Percentiles rank a stretch among this genome's conserved stretches.
These are phyloP conservation scores for Gossypium thurberi DNA, from an alignment of 345 rosid species.

Conservation along the genomic window DNA sequence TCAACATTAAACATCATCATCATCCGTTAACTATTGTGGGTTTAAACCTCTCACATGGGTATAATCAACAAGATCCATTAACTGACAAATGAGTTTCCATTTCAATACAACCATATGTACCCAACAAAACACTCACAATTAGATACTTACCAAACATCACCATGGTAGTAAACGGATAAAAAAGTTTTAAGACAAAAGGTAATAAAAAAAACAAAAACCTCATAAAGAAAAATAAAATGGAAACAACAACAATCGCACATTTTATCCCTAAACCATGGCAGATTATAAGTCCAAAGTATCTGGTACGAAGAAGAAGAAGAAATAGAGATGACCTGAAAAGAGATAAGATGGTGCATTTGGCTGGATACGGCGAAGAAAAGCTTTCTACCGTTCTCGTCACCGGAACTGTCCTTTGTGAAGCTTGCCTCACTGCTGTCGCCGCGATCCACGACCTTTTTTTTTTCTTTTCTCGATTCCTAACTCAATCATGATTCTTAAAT, in stretches of 20 bases:
- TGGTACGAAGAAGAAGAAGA: too few species aligned
- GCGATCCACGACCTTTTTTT: background rate
- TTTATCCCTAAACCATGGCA: too few species aligned
- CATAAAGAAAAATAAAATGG: background rate
- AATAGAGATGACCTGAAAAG: background rate
- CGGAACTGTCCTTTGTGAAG: constrained; percentile 37
- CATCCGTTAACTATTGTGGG: constrained; percentile 3
- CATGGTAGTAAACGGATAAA: background rate
- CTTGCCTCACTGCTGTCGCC: constrained; percentile 4
- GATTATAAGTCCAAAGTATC: too few species aligned
- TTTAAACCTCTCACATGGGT: constrained; percentile 11
- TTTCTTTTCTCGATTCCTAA: too few species aligned
- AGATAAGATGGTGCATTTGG: constrained; percentile 51
- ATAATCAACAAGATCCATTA: constrained; percentile 9
- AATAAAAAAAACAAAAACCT: too few species aligned
- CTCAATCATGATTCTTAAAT: too few species aligned
- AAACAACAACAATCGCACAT: too few species aligned
- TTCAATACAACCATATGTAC: constrained; percentile 10
- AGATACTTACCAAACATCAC: constrained; percentile 12
- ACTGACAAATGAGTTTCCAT: constrained; percentile 11
- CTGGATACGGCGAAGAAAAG: constrained; percentile 63
- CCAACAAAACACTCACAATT: constrained; percentile 18
- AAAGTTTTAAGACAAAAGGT: background rate
- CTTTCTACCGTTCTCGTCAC: constrained; percentile 47
- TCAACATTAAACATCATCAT: constrained; percentile 13